phyloP scores from a whole-genome alignment of 306 rosid genomes.

The Casuarina equisetifolia region DNA sequence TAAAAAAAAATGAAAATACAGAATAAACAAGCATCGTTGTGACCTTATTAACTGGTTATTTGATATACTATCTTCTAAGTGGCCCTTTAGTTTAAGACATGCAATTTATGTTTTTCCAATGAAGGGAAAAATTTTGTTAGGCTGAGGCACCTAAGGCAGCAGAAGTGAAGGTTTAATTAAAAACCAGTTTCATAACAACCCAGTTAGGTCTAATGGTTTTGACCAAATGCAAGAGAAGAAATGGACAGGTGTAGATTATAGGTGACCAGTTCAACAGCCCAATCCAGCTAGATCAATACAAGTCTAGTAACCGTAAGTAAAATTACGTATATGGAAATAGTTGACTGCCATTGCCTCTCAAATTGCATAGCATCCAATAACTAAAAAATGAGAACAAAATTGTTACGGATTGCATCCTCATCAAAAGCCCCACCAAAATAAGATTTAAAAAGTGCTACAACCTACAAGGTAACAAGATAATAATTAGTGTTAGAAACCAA shows the following conservation, averaged over 20 bases:
- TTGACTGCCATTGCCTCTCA: conserved; percentile 10
- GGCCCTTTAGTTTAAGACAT: neutral
- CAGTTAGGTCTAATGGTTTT: neutral
- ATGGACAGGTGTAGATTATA: neutral
- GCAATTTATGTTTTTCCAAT: neutral
- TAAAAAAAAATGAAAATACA: neutral
- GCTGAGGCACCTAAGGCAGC: neutral
- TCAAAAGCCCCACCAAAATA: conserved; percentile 99
- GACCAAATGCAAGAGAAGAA: neutral
- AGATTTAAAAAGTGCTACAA: conserved; percentile 91
- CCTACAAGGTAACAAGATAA: conserved; percentile 49
- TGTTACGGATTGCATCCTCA: conserved; percentile 98
- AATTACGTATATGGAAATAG: conserved; percentile 9
- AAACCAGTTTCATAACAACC: neutral
- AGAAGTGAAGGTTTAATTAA: neutral
- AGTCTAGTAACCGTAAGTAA: conserved; percentile 9
- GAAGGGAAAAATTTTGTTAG: neutral
- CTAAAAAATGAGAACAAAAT: conserved; percentile 94
- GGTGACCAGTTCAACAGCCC: neutral
- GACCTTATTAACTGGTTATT: neutral
- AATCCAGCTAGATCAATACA: conserved; percentile 1
- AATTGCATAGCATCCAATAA: conserved; percentile 78
- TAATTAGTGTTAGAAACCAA: conserved; percentile 19
- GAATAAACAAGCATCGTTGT: neutral
- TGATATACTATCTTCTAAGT: neutral